Base-by-base conservation (phyloP, 306 rosid species). In the Begonia loranthoides region DNA sequence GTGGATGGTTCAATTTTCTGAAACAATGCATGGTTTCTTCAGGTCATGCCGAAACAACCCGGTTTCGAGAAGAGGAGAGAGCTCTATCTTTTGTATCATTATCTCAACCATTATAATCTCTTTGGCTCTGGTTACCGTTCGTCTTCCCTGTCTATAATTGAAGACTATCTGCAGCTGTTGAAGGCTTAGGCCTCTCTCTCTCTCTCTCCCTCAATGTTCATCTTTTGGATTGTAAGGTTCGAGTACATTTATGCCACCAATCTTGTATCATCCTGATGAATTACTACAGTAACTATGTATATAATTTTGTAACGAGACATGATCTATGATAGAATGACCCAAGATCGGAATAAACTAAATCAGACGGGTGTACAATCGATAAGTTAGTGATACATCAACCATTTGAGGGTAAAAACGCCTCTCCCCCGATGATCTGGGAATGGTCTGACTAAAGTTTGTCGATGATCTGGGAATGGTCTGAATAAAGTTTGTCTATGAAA, bases 81-180 rank as follows among this genome's bases (percentile, higher is more conserved):
- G 68, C 83, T 90, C 21, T 90, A 90, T 44, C 55, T 82, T 81
- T 17, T 90, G 64, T 90, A 90, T 68, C 97, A 90, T 70, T 85
- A 90, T 66, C 72, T 90, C 67, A 90, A 90, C 70, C 94, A 85
- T 54, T 90, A 82, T 60, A 90, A 85, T 72, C 97, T 90, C 73
- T 90, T 90, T 17, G 95, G 97, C 49, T 79, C 97, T 4, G 85
- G 97, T 49, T 89, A 89, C 63, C 75, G 90, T 58, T 76, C 90
- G 16, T 82, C 95, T 16, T 77, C 94, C 45, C 70, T 89, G 90
- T 82, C 95, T 44, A 89, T 89, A 61, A 79, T 89, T 28, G 94
- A 82, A 55, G 81, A 85, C 66, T 89, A 89, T 71, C 81, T 85
- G 17, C 53, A 65, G 65, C 59, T 74, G 63, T 61, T 82, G 24